Evolutionary conservation across 768 basidiomycete species (phyloP).

Genomic region (Leccinum arenicola): DNA sequence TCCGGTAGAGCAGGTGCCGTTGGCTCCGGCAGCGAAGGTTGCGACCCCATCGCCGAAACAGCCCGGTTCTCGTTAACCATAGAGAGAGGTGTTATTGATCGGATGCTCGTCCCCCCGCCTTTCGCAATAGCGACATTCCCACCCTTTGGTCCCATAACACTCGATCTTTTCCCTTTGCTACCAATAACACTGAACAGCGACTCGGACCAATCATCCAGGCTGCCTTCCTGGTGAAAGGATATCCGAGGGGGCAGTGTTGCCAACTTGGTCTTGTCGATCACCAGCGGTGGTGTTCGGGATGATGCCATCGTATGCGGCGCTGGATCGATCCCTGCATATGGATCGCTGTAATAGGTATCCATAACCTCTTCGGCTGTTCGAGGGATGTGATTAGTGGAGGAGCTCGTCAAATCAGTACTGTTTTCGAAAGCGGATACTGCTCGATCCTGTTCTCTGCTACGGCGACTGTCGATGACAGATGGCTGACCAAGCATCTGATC

Average conservation of each 20-base stretch:
- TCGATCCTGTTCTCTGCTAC: constrained; percentile 1
- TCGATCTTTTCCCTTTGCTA: constrained; percentile 15
- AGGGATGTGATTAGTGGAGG: constrained; percentile 16
- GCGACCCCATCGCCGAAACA: constrained; percentile 3
- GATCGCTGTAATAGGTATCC: constrained; percentile 23
- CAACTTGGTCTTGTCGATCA: constrained; percentile 28
- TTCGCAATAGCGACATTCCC: constrained; percentile 4
- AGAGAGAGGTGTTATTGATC: constrained; percentile 8
- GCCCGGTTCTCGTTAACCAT: background rate
- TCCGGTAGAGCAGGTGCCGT: constrained; percentile 13
- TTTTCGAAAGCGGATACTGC: background rate
- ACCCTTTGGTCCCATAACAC: background rate
- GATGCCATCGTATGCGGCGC: constrained; percentile 6
- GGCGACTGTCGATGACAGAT: constrained; percentile 3
- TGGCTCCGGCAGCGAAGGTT: constrained; percentile 1
- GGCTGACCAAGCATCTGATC: constrained; percentile 2
- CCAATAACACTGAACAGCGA: constrained; percentile 54
- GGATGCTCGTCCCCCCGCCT: constrained; percentile 19
- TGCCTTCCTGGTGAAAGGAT: constrained; percentile 49
- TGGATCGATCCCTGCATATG: constrained; percentile 6
- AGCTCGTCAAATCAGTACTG: background rate
- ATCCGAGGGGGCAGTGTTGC: constrained; percentile 46
- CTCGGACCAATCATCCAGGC: constrained; percentile 53
- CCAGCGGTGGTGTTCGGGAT: constrained; percentile 31
- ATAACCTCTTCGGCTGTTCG: constrained; percentile 25